Conservation (phyloP, 2,329 filamentous ascomycete species). For the Diaporthe vexans region DNA sequence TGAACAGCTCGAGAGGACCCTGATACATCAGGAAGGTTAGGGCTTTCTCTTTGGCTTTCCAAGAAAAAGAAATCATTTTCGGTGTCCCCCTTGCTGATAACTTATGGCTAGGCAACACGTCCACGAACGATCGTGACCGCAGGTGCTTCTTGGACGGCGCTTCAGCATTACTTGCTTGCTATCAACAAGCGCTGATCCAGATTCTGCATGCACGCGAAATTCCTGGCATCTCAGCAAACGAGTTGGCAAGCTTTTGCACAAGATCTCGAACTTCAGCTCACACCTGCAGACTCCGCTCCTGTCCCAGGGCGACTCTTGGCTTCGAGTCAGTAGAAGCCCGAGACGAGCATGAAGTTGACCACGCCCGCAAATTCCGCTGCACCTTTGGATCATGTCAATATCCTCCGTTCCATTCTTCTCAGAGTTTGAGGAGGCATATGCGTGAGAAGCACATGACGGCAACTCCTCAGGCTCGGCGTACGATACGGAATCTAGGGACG, state of each 20-base stretch:
- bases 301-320: constrained; percentile 41
- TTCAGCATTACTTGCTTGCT: constrained; percentile 23
- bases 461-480: no score
- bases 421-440: constrained; percentile 8
- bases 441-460: not conserved
- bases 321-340: constrained; percentile 42
- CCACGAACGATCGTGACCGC: not conserved
- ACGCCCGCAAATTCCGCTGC: constrained; percentile 34
- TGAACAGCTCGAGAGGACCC: not conserved
- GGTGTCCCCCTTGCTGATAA: no score
- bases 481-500: not conserved
- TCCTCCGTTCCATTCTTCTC: not conserved
- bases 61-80: no score
- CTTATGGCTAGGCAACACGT: not conserved
- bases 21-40: not conserved
- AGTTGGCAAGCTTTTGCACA: constrained; percentile 43
- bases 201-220: constrained; percentile 36
- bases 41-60: no score
- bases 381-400: not conserved
- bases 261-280: constrained; percentile 38
- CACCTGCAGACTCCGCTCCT: constrained; percentile 43
- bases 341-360: constrained; percentile 41
- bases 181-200: constrained; percentile 33
- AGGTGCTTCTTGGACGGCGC: not conserved
- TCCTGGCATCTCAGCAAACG: constrained; percentile 19